phyloP scores from a whole-genome alignment of 1,139 yeast species.

The Protomyces lactucae-debilis region DNA sequence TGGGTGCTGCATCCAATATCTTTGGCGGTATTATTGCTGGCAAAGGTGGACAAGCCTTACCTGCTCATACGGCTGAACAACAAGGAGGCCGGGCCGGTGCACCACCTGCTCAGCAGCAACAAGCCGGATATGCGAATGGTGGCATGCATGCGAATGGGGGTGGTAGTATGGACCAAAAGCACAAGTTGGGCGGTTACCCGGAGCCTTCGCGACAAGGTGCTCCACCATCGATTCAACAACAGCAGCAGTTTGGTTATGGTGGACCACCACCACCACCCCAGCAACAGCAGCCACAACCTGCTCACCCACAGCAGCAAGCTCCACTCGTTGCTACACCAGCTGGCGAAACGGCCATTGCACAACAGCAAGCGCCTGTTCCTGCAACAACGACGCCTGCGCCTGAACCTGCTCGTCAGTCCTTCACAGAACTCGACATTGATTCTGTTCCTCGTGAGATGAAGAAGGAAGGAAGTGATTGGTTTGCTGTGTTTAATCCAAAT shows the following conservation, averaged over 20 bases:
- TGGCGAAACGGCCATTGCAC: conserved; percentile 32
- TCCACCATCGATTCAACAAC: conserved; percentile 20
- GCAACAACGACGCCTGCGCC: conserved; percentile 23
- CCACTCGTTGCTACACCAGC: conserved; percentile 30
- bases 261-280: conserved; percentile 7
- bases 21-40: conserved; percentile 41
- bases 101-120: conserved; percentile 18
- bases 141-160: not conserved
- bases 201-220: not conserved
- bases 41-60: conserved; percentile 37
- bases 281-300: conserved; percentile 16
- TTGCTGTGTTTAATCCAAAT: conserved; percentile 85
- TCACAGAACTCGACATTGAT: conserved; percentile 19
- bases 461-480: conserved; percentile 78
- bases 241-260: conserved; percentile 27
- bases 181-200: not conserved
- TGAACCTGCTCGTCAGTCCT: conserved; percentile 5
- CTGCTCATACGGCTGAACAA: conserved; percentile 30
- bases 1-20: conserved; percentile 38
- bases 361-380: conserved; percentile 1
- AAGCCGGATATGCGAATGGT: not conserved
- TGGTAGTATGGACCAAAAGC: not conserved
- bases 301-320: conserved; percentile 6
- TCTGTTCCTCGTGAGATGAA: conserved; percentile 49
- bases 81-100: conserved; percentile 10